A percentile compares a stretch with the other conserved stretches of the same genome.
phyloP scores from a whole-genome alignment of 352 stramenopile species.

The Globisporangium carolinianum region DNA sequence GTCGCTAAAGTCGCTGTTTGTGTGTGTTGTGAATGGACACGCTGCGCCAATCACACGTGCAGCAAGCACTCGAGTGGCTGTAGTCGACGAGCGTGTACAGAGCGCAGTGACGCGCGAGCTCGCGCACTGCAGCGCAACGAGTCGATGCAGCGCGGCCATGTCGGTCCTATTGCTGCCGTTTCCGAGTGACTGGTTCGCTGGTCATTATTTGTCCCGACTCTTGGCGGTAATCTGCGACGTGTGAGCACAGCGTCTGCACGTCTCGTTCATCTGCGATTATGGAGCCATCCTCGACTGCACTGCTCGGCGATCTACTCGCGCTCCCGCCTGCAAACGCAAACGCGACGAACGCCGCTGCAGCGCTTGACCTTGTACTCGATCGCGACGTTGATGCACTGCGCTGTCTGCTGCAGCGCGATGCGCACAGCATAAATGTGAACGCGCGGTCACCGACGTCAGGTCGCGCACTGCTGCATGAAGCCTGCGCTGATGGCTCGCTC shows the following conservation, averaged over 20 bases:
- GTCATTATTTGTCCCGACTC: not conserved
- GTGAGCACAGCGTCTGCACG: not conserved
- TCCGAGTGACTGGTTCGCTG: not conserved
- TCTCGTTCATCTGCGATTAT: too few relatives aligned
- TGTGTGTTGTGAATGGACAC: slow-evolving; percentile 3
- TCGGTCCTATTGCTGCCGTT: not conserved
- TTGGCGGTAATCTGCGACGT: not conserved
- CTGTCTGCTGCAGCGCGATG: slow-evolving; percentile 14
- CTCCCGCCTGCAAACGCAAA: slow-evolving; percentile 3
- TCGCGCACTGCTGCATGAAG: slow-evolving; percentile 57
- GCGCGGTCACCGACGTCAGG: slow-evolving; percentile 24
- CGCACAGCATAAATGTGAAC: slow-evolving; percentile 21
- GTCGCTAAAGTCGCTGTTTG: slow-evolving; percentile 37
- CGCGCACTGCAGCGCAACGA: slow-evolving; percentile 7
- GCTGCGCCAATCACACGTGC: not conserved
- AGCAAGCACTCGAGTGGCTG: not conserved
- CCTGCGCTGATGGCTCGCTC: slow-evolving; percentile 37
- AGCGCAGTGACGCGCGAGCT: not conserved
- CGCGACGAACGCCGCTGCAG: slow-evolving; percentile 1
- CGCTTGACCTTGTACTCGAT: slow-evolving; percentile 24
- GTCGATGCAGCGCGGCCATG: slow-evolving; percentile 9
- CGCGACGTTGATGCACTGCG: slow-evolving; percentile 22
- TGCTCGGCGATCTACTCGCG: slow-evolving; percentile 44
- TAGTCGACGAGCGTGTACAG: not conserved
- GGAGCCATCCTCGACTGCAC: slow-evolving; percentile 8